Base-by-base conservation (phyloP, 2,329 filamentous ascomycete genomes). In the Colletotrichum sp. region DNA sequence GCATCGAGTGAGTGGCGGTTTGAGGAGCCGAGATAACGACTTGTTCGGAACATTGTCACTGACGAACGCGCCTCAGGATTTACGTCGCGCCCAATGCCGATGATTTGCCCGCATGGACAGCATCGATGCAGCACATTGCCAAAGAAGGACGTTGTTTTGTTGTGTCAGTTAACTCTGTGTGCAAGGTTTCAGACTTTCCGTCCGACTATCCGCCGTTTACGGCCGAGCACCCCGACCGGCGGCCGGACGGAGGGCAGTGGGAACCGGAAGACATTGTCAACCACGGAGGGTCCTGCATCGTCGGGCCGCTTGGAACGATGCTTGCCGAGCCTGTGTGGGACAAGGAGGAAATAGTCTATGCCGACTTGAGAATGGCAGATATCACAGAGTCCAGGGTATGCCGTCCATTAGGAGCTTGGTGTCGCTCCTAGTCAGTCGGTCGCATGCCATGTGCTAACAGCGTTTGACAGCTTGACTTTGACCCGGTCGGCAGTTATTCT, bases 121-220 rank as follows among this genome's bases (percentile, higher is more conserved):
- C 85, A 10, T 84, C 85, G 4, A 86, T 86, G 84, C 84, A 86
- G 70, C 85, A 87, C 72, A 86, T 87, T 30, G 85, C 85, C n/a
- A 87, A 87, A 74, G 85, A 87, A 74, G 85, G 85, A 13, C 82
- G 85, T 36, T 86, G 85, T 75, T 87, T 86, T 72, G 85, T 87
- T 4, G 83, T 86, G 7, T 85, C 83, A 0, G 83, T 84, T 48
- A 87, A 87, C 72, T 83, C 85, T 32, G 82, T 85, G 76, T 85
- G 82, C 77, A 85, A 79, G 67, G 84, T 86, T 10, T 84, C 84
- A 0, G 85, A 86, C 68, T 87, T 86, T 61, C 85, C 85, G 16
- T 28, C 79, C 3, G 85, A 87, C 64, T 87, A 87, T 66, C 85
- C 85, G 10, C 85, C 85, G 9, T 86, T 86, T 77, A 82, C 82